Base-by-base conservation (phyloP, 208 protist species). In the Jaenimonas drosophilae region DNA sequence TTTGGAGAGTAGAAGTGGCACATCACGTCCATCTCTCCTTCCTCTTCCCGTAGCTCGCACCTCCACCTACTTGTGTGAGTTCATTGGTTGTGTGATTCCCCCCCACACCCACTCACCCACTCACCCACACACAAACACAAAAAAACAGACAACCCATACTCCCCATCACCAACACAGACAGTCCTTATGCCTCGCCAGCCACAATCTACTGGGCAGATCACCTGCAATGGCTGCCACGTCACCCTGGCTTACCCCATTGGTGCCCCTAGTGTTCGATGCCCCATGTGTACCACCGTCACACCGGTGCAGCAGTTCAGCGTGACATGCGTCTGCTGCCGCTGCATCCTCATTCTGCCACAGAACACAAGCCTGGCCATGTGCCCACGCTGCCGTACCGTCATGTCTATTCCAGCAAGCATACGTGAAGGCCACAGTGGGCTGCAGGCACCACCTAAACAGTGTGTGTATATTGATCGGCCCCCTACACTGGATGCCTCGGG, bases 351-450 rank as follows among this genome's bases (percentile, higher is more conserved):
- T 26, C 56, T 91, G 2, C 78, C 82, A 29, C 78, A 85, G 52
- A 85, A 91, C 64, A 91, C 82, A 34, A 80, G 62, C 31, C 71
- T 88, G 14, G 78, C 82, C 14, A 88, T 91, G 78, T 91, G 82
- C 42, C 77, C 82, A 6, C 70, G 72, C 20, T 91, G 82, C 53
- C 77, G 77, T 24, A 88, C 70, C 0, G 78, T 91, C 9, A 91
- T 91, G 82, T 77, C 70, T n/a, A 85, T 91, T 40, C 77, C 82
- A 2, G 65, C 70, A 21, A 65, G 58, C n/a, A 85, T 91, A n/a
- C 66, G 78, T n/a, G 78, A 84, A 29, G 78, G 74, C 12, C 59
- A 64, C 4, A 57, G 46, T 24, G 71, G 54, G n/a, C 71, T 59
- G 25, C 44, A 70, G 55, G 72, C 62, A 7, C 70, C 71, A 14